A percentile compares a stretch with the other conserved stretches of the same genome.
These are phyloP conservation scores for Nepenthes alata DNA, from an alignment of 179 eudicot genomes.

Conservation along the genomic window DNA sequence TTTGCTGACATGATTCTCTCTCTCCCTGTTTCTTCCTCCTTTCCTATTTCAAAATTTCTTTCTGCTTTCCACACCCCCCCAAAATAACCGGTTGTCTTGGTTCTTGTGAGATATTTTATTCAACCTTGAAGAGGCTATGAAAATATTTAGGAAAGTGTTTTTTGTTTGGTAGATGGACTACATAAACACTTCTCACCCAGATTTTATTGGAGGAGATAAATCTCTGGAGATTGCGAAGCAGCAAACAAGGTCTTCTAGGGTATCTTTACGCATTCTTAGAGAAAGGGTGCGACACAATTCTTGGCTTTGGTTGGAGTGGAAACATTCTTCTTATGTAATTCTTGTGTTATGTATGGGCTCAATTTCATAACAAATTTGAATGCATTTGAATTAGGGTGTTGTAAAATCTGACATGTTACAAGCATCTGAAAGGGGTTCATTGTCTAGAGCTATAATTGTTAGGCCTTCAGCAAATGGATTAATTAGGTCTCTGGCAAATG, in stretches of 20 bases:
- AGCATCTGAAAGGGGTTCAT: conserved; percentile 55
- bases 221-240: conserved; percentile 73
- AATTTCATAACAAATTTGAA: conserved; percentile 2
- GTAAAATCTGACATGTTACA: conserved; percentile 50
- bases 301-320: background rate
- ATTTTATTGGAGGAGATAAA: conserved; percentile 84
- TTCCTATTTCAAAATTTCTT: no score
- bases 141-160: background rate
- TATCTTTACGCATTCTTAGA: conserved; percentile 34
- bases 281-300: conserved; percentile 33
- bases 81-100: background rate
- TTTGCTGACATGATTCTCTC: no score
- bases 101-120: background rate
- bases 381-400: conserved; percentile 32
- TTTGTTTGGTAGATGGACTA: conserved; percentile 64
- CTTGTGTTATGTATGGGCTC: background rate
- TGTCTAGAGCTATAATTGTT: conserved; percentile 53
- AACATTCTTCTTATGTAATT: background rate
- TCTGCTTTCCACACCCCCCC: no score
- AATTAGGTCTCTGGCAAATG: conserved; percentile 40
- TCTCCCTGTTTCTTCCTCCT: no score
- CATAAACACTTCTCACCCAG: conserved; percentile 91
- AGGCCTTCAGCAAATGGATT: conserved; percentile 41
- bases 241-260: conserved; percentile 44
- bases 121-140: background rate